phyloP scores from a whole-genome alignment of 2,329 filamentous ascomycete species.

The Penicillium brevicompactum region DNA sequence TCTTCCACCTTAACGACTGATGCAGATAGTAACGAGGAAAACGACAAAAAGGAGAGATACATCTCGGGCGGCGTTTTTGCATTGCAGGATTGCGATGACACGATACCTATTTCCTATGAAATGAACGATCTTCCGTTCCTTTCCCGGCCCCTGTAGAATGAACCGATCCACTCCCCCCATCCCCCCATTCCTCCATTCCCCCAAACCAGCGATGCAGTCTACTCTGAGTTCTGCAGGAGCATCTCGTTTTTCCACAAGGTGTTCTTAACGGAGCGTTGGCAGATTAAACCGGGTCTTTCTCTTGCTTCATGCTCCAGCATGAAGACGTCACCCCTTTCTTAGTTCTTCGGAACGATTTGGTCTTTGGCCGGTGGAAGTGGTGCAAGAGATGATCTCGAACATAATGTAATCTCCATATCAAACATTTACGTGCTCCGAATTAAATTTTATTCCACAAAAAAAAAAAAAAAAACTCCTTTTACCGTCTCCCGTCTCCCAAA shows the following conservation, averaged over 20 bases:
- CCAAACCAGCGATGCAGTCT: slow-evolving; percentile 69
- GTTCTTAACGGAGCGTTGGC: slow-evolving; percentile 83
- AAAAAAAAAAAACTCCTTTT: neutral
- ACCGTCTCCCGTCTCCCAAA: neutral
- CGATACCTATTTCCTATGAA: slow-evolving; percentile 25
- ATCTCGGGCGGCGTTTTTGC: slow-evolving; percentile 20
- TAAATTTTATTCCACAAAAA: neutral
- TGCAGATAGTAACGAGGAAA: slow-evolving; percentile 23
- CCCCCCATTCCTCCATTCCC: slow-evolving; percentile 11
- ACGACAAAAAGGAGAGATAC: slow-evolving; percentile 9
- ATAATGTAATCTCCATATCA: slow-evolving; percentile 9
- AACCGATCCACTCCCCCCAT: neutral
- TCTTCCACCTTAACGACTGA: slow-evolving; percentile 66
- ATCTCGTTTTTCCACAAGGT: slow-evolving; percentile 64
- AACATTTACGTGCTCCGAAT: neutral
- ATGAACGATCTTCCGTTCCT: slow-evolving; percentile 12
- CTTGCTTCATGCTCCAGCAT: slow-evolving; percentile 22
- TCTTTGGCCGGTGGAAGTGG: slow-evolving; percentile 17
- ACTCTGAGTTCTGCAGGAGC: slow-evolving; percentile 73
- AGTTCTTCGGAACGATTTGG: slow-evolving; percentile 14
- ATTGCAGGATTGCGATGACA: slow-evolving; percentile 23
- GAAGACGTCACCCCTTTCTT: slow-evolving; percentile 9
- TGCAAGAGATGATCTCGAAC: slow-evolving; percentile 16
- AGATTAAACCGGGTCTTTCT: slow-evolving; percentile 51
- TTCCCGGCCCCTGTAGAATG: neutral